These are phyloP conservation scores for Fraxinus nigra DNA, from an alignment of 305 asterid species.

Conservation along the genomic window DNA sequence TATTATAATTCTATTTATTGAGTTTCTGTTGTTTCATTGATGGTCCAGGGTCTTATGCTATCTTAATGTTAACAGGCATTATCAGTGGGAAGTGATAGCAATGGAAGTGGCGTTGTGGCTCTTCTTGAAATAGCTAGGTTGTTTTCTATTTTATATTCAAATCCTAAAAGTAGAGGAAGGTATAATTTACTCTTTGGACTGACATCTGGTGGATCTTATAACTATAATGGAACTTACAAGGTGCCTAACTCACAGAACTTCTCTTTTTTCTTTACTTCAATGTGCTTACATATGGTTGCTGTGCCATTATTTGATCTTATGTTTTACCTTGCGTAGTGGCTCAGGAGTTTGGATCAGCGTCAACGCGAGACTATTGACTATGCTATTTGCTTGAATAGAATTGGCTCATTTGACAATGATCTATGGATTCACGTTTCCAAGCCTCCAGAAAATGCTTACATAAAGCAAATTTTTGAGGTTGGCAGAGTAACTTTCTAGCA, in stretches of 20 bases:
- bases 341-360: slow-evolving; percentile 90
- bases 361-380: slow-evolving; percentile 88
- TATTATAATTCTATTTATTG: neutral
- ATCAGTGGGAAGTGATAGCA: slow-evolving; percentile 93
- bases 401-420: slow-evolving; percentile 63
- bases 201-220: slow-evolving; percentile 97
- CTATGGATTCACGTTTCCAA: slow-evolving; percentile 90
- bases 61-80: slow-evolving; percentile 57
- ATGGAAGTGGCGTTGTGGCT: slow-evolving; percentile 90
- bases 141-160: slow-evolving; percentile 84
- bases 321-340: slow-evolving; percentile 62
- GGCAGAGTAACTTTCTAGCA: slow-evolving; percentile 15
- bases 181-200: slow-evolving; percentile 80
- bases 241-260: slow-evolving; percentile 33
- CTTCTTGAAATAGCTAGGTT: slow-evolving; percentile 93
- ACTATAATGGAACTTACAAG: slow-evolving; percentile 91
- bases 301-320: slow-evolving; percentile 27
- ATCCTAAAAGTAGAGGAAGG: slow-evolving; percentile 89
- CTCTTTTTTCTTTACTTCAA: slow-evolving; percentile 4
- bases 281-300: neutral
- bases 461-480: slow-evolving; percentile 94
- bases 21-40: neutral
- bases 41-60: slow-evolving; percentile 25
- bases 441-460: slow-evolving; percentile 87
- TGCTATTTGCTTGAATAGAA: slow-evolving; percentile 91